Evolutionary conservation across 768 basidiomycete genomes (phyloP).

Genomic region (Russula lepida): DNA sequence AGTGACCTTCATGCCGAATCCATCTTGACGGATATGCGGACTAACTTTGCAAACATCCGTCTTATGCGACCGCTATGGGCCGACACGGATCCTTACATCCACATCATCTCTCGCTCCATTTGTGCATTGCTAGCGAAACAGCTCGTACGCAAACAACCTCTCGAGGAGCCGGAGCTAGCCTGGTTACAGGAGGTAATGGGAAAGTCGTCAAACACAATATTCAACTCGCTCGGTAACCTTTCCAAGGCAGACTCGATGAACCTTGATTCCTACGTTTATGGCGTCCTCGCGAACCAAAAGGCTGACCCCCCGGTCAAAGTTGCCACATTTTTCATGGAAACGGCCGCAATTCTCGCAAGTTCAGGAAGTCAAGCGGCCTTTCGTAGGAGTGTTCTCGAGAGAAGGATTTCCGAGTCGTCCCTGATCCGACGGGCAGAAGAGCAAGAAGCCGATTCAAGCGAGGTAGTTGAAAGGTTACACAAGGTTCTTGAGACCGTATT

Average conservation of each 20-base stretch:
- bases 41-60: not conserved
- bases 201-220: not conserved
- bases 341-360: not conserved
- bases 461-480: slow-evolving; percentile 9
- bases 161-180: not conserved
- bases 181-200: slow-evolving; percentile 3
- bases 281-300: not conserved
- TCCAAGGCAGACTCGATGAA: not conserved
- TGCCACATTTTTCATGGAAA: not conserved
- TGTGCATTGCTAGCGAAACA: slow-evolving; percentile 8
- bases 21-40: slow-evolving; percentile 1
- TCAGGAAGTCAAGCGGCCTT: not conserved
- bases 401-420: not conserved
- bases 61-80: slow-evolving; percentile 3
- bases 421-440: not conserved
- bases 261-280: slow-evolving; percentile 1
- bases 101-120: slow-evolving; percentile 1
- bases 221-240: not conserved
- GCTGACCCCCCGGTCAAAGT: not conserved
- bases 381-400: not conserved
- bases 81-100: not conserved
- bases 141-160: not conserved
- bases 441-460: slow-evolving; percentile 24
- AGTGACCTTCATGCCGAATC: not conserved
- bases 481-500: not conserved